Percentiles rank a stretch among this genome's conserved stretches.
Conservation (phyloP, 2,329 filamentous ascomycete genomes). For the Clarireedia hainanense region DNA sequence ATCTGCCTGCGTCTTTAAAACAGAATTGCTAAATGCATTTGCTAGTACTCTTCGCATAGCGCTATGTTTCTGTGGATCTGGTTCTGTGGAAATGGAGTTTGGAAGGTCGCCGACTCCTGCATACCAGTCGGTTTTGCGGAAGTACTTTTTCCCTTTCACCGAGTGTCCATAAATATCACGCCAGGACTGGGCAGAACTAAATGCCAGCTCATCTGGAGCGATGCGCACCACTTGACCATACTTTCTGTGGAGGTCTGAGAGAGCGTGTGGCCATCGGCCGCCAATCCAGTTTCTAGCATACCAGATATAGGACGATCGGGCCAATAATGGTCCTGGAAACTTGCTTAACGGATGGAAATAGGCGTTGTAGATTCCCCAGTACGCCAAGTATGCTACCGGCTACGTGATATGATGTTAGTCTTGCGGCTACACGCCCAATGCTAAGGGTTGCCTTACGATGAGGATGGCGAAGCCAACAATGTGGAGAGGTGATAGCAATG, state of each 20-base stretch:
- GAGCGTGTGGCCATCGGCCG: not conserved
- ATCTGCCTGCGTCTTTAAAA: not conserved
- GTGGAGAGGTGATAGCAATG: no score
- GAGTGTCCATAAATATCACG: slow-evolving; percentile 5
- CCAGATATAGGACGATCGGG: slow-evolving; percentile 3
- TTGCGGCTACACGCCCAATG: not conserved
- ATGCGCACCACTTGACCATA: slow-evolving; percentile 1
- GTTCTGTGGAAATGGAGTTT: not conserved
- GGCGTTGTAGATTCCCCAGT: slow-evolving; percentile 3
- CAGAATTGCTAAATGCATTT: slow-evolving; percentile 2
- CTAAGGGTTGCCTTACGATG: not conserved
- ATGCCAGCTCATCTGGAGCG: not conserved
- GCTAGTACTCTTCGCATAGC: slow-evolving; percentile 2
- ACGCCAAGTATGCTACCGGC: not conserved
- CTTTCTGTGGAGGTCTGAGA: not conserved
- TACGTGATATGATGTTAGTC: not conserved
- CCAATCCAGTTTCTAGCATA: slow-evolving; percentile 5
- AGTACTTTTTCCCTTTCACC: slow-evolving; percentile 2
- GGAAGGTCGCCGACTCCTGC: slow-evolving; percentile 1
- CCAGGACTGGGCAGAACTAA: slow-evolving; percentile 4
- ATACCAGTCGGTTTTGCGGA: slow-evolving; percentile 4
- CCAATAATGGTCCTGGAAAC: slow-evolving; percentile 2
- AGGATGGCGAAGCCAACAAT: not conserved
- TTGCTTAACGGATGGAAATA: slow-evolving; percentile 8
- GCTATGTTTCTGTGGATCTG: not conserved